Conservation (phyloP, 2,329 filamentous ascomycete species). For the Fusarium gaditjirri region DNA sequence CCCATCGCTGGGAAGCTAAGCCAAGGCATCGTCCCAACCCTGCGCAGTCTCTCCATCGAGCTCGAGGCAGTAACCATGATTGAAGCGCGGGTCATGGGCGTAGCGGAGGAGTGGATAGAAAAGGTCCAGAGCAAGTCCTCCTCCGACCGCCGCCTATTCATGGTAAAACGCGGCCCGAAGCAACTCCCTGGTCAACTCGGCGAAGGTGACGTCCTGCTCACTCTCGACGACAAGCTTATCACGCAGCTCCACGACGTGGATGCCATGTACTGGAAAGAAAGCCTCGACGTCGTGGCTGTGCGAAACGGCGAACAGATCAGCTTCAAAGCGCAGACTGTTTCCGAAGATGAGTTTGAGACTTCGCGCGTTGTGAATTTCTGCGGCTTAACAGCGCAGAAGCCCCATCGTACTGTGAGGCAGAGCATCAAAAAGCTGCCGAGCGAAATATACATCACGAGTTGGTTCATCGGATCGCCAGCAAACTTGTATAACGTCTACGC, state of each 20-base stretch:
- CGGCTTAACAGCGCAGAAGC: slow-evolving; percentile 89
- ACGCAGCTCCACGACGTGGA: slow-evolving; percentile 93
- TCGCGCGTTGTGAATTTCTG: slow-evolving; percentile 93
- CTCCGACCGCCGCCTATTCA: slow-evolving; percentile 94
- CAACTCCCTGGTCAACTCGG: slow-evolving; percentile 66
- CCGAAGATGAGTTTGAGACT: slow-evolving; percentile 91
- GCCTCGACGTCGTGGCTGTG: slow-evolving; percentile 87
- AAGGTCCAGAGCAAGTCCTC: slow-evolving; percentile 89
- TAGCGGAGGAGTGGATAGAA: slow-evolving; percentile 93
- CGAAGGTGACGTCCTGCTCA: slow-evolving; percentile 92
- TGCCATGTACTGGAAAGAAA: slow-evolving; percentile 91
- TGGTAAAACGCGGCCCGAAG: slow-evolving; percentile 87
- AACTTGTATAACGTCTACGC: slow-evolving; percentile 92
- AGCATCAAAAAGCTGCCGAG: slow-evolving; percentile 98
- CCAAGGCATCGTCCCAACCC: slow-evolving; percentile 77
- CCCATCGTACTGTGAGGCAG: slow-evolving; percentile 94
- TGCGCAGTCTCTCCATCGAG: slow-evolving; percentile 93
- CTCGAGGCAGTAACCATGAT: slow-evolving; percentile 96
- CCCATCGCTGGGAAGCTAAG: slow-evolving; percentile 90
- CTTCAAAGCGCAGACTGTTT: slow-evolving; percentile 83
- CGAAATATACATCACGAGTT: slow-evolving; percentile 92
- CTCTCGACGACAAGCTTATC: slow-evolving; percentile 88
- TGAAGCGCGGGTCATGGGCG: slow-evolving; percentile 95
- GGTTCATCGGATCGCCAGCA: slow-evolving; percentile 82
- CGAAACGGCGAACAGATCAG: slow-evolving; percentile 82